Base-by-base conservation (phyloP, 169 alveolate species). In the Neospora caninum region DNA sequence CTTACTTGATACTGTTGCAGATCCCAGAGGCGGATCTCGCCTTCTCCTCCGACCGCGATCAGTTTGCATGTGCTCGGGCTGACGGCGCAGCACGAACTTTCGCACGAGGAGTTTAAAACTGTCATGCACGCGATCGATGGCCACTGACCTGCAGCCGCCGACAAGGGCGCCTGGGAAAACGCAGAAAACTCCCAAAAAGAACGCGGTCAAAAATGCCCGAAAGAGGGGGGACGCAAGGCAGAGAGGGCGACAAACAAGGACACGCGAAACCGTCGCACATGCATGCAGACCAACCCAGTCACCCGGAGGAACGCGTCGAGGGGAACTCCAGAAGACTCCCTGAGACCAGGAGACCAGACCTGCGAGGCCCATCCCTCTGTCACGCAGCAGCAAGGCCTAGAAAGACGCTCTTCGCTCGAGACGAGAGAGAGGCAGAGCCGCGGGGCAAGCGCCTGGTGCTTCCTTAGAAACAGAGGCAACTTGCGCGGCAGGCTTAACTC, bases 21-120 rank as follows among this genome's bases (percentile, higher is more conserved):
- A 49, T 89, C 73, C 93, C 93, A 89, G 70, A 89, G 88, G 41
- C 64, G 93, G 29, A 89, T 70, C 41, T 89, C 87, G 70, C 93
- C 93, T 27, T 58, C 93, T 4, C 93, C 93, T 6, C 93, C 93
- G 42, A 89, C 39, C 42, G 93, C 93, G 82, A 78, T 73, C 10
- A 89, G 42, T 25, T 49, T 38, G 42, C 69, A 16, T 20, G 42
- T 67, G 43, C 54, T 45, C 34, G 67, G 64, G 39, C 93, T 78
- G 49, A 89, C 42, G 45, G 93, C 87, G 88, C 80, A 36, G 31
- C 67, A 36, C 29, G 58, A 4, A n/a, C 45, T 42, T 34, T 89
- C 93, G n/a, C 36, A 1, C 29, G 80, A 78, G 38, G 93, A 25
- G 73, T 89, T 89, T 45, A 89, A 13, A 69, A 89, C 80, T 58